Base-by-base conservation (phyloP, 2,329 filamentous ascomycete genomes). In the Pestalotiopsis fici region DNA sequence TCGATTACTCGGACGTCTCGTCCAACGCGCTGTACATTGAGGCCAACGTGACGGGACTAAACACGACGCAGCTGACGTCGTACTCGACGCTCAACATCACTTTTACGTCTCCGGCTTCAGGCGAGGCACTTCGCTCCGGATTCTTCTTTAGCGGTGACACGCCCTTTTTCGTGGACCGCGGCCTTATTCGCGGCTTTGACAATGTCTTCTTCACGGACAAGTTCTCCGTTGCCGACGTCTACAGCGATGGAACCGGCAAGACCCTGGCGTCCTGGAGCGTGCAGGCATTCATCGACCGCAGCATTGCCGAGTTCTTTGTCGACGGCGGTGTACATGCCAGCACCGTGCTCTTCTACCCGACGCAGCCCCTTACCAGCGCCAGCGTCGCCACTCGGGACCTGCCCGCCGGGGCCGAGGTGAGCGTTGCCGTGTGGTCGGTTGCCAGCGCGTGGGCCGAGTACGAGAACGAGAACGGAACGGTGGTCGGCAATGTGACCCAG, bases 191-290 rank as follows among this genome's bases (percentile, higher is more conserved):
- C 21, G 86, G 84, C 2, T 88, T 86, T 71, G 81, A 84, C 18
- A 86, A 87, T 69, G 79, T 82, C 1, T 86, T 85, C 76, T 88
- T 88, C 74, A 87, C 84, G 0, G 83, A 88, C 69, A 85, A 86
- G 70, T 86, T 88, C 73, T 67, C 74, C 55, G 68, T 66, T 1
- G 68, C 74, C 13, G 73, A 77, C 59, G 67, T 77, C 2, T 76
- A 75, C 66, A 74, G 74, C 47, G 66, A 69, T 2, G 66, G 27
- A 39, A 63, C 65, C 2, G 59, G 23, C 31, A 11, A 23, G n/a
- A n/a, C 25, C 15, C 18, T 69, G 25, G 69, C 69, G 2, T 68
- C 69, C 2, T 73, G 73, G 72, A 59, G 69, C 6, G 65, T 89
- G 39, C 81, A 83, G 62, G 83, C 83, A 0, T 79, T 89, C 2